Conservation (phyloP, 441 rosid species). For the Arabidopsis lyrata region DNA sequence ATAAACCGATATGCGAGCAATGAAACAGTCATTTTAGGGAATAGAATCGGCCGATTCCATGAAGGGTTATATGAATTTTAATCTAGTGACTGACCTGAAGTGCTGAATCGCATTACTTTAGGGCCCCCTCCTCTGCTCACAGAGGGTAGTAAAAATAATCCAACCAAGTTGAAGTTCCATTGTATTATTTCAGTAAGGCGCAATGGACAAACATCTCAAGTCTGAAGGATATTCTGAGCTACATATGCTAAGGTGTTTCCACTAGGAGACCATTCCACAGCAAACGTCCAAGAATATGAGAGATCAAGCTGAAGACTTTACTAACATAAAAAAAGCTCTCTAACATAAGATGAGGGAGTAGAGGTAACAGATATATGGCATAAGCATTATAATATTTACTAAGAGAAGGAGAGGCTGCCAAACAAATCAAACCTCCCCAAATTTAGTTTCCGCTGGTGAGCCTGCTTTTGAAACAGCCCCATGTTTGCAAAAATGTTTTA, state of each 20-base stretch:
- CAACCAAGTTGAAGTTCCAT: constrained; percentile 25
- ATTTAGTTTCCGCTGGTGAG: constrained; percentile 79
- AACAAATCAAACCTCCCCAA: constrained; percentile 81
- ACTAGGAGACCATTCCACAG: constrained; percentile 98
- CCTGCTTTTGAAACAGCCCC: constrained; percentile 54
- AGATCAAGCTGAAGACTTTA: constrained; percentile 99
- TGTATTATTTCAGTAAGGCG: not conserved
- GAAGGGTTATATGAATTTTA: not conserved
- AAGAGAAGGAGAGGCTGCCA: constrained; percentile 22
- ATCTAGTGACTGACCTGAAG: constrained; percentile 67
- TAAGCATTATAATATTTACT: constrained; percentile 2
- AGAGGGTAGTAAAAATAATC: constrained; percentile 4
- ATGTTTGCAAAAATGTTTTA: constrained; percentile 8
- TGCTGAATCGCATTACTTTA: constrained; percentile 79
- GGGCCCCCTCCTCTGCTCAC: constrained; percentile 54
- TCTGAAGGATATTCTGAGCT: constrained; percentile 65
- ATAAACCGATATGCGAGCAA: not conserved
- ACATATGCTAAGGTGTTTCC: constrained; percentile 97
- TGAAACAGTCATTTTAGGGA: not conserved
- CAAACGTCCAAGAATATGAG: constrained; percentile 98
- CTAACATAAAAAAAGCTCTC: constrained; percentile 46
- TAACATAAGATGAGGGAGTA: constrained; percentile 13
- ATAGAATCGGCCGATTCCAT: constrained; percentile 3
- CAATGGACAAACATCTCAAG: constrained; percentile 27
- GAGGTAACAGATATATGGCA: constrained; percentile 1